Conservation (phyloP, 768 basidiomycete species). For the Agaricus subrufescens region DNA sequence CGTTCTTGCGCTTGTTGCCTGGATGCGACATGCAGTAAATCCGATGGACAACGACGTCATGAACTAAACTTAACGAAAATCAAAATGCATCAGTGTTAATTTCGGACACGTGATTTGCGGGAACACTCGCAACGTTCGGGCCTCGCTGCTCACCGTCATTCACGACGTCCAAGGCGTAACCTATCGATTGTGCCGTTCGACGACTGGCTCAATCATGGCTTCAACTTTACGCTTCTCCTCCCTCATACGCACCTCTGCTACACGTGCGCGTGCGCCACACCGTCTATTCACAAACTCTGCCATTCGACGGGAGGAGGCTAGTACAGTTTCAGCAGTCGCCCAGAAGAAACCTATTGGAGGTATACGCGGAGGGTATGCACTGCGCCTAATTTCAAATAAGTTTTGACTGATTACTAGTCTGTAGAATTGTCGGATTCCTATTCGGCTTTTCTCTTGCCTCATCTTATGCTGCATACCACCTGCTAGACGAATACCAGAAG, state of each 20-base stretch:
- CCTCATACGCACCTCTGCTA: background rate
- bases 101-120: slow-evolving; percentile 7
- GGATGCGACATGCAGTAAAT: slow-evolving; percentile 8
- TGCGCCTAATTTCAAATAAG: background rate
- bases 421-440: slow-evolving; percentile 77
- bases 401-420: slow-evolving; percentile 1
- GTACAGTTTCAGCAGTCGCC: slow-evolving; percentile 48
- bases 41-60: background rate
- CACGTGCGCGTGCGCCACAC: background rate
- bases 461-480: slow-evolving; percentile 79
- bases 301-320: slow-evolving; percentile 24
- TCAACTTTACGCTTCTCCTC: background rate
- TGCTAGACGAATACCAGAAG: slow-evolving; percentile 86
- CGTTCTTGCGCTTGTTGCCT: slow-evolving; percentile 36
- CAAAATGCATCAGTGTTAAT: background rate
- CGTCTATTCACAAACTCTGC: slow-evolving; percentile 1
- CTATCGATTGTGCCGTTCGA: background rate
- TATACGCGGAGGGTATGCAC: slow-evolving; percentile 56
- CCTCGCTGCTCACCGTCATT: background rate
- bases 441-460: slow-evolving; percentile 90
- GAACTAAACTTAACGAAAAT: background rate
- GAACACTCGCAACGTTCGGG: background rate
- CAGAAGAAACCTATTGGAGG: slow-evolving; percentile 77
- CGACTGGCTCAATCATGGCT: slow-evolving; percentile 2
- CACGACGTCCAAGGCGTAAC: background rate